Conservation (phyloP, 208 protist genomes). For the Porcisia deanei region DNA sequence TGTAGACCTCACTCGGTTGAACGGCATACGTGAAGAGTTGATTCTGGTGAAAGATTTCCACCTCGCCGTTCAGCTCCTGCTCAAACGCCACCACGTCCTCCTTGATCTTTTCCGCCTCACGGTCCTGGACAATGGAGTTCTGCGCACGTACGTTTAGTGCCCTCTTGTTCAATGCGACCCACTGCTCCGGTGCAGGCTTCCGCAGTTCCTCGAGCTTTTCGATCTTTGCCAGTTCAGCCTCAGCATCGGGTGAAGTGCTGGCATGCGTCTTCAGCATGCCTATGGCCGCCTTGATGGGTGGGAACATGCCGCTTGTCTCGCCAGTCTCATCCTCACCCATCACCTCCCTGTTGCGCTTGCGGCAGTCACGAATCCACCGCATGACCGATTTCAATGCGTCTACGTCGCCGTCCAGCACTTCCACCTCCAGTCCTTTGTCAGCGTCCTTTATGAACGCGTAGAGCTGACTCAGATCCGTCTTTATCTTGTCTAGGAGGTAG, state of each 20-base stretch:
- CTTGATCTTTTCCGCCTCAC: constrained; percentile 94
- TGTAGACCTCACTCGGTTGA: constrained; percentile 77
- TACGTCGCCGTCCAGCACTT: constrained; percentile 90
- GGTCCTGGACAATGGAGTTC: constrained; percentile 92
- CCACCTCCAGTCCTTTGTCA: constrained; percentile 91
- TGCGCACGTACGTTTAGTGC: constrained; percentile 93
- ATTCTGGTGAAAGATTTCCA: constrained; percentile 81
- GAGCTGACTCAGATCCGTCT: constrained; percentile 76
- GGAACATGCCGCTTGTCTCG: constrained; percentile 90
- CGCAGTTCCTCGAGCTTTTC: constrained; percentile 91
- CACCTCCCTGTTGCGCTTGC: constrained; percentile 83
- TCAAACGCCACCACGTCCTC: constrained; percentile 82
- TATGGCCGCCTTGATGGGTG: constrained; percentile 89
- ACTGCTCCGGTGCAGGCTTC: constrained; percentile 92
- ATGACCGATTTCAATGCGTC: constrained; percentile 92
- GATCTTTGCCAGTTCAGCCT: constrained; percentile 86
- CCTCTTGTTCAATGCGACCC: constrained; percentile 92
- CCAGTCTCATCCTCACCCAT: constrained; percentile 85
- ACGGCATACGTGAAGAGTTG: constrained; percentile 88
- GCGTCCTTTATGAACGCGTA: constrained; percentile 93
- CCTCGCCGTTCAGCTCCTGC: constrained; percentile 68
- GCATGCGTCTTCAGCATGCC: constrained; percentile 92
- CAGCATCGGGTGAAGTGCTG: constrained; percentile 71
- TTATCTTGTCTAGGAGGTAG: constrained; percentile 93
- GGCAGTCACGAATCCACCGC: constrained; percentile 93